Base-by-base conservation (phyloP, 148 eudicot genomes). In the Diospyros kaki region DNA sequence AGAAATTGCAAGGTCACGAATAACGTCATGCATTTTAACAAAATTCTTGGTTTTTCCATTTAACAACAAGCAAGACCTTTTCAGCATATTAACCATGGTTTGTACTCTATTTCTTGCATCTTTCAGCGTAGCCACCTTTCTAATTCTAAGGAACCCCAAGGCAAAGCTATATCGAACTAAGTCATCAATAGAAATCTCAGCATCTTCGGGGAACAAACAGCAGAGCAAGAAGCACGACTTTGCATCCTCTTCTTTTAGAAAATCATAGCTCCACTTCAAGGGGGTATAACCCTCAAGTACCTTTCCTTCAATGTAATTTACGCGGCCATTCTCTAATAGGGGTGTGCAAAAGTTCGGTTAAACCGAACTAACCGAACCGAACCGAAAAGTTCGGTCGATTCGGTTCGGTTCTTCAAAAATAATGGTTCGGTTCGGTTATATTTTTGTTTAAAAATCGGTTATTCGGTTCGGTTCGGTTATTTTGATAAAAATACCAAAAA, bases 191-290 rank as follows among this genome's bases (percentile, higher is more conserved):
- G 59, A 14, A 28, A 69, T 52, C 58, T 69, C 44, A 39, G 58
- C 59, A 52, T 69, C 72, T 69, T 69, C 72, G 3, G 58, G 58
- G 52, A 69, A 69, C 42, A 69, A 11, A 52, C 42, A 69, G 59
- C 72, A 69, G 15, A 73, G 73, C 18, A 78, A 12, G 69, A 78
- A 70, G 45, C 71, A 58, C 3, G 70, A 56, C 8, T 68, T 67
- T 56, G 39, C 76, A 10, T 66, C 66, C 11, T n/a, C 3, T 0
- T 12, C 50, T 28, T 9, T 6, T 18, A 72, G 5, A 28, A 8
- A 14, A 3, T 71, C 45, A 6, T 72, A 72, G 60, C 81, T 78
- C 41, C 58, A 58, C 63, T 48, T 50, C 4, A 78, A 15, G 15
- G 55, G 13, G 1, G 61, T 11, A 44, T 67, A 73, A 10, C 73